Evolutionary conservation across 495 filamentous ascomycete species (phyloP).

Genomic region (Tetracladium marchalianum): DNA sequence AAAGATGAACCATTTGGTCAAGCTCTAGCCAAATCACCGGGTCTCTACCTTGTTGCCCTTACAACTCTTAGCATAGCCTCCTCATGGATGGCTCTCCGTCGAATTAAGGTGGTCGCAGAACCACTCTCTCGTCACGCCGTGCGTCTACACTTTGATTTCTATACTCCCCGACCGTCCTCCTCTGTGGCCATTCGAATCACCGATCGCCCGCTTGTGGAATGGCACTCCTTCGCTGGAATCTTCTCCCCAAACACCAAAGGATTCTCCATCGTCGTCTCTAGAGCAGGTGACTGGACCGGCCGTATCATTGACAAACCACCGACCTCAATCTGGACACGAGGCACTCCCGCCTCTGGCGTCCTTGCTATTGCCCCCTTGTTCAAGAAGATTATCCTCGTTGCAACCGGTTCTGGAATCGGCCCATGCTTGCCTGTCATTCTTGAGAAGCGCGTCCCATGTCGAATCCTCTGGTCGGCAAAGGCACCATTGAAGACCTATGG

Average conservation of each 20-base stretch:
- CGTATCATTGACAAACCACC: conserved; percentile 43
- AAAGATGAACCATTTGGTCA: conserved; percentile 19
- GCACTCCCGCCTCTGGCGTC: conserved; percentile 45
- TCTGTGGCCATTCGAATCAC: conserved; percentile 33
- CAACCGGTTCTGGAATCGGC: conserved; percentile 65
- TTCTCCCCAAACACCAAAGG: conserved; percentile 31
- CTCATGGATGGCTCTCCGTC: conserved; percentile 49
- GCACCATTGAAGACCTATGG: conserved; percentile 33
- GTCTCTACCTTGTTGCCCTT: conserved; percentile 44
- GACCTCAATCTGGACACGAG: conserved; percentile 38
- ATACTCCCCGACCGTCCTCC: conserved; percentile 33
- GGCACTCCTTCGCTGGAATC: conserved; percentile 65
- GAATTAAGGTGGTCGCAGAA: conserved; percentile 42
- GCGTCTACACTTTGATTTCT: conserved; percentile 47
- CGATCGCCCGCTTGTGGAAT: conserved; percentile 48
- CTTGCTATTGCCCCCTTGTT: conserved; percentile 56
- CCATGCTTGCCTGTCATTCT: conserved; percentile 36
- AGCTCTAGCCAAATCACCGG: conserved; percentile 33
- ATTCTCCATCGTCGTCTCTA: conserved; percentile 55
- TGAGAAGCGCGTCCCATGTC: conserved; percentile 20
- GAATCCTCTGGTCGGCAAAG: conserved; percentile 37
- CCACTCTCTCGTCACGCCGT: conserved; percentile 50
- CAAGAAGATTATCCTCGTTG: conserved; percentile 51
- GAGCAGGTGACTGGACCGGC: conserved; percentile 63
- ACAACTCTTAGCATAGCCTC: conserved; percentile 43